Conservation (phyloP, 306 rosid species). For the Gleditsia sinensis region DNA sequence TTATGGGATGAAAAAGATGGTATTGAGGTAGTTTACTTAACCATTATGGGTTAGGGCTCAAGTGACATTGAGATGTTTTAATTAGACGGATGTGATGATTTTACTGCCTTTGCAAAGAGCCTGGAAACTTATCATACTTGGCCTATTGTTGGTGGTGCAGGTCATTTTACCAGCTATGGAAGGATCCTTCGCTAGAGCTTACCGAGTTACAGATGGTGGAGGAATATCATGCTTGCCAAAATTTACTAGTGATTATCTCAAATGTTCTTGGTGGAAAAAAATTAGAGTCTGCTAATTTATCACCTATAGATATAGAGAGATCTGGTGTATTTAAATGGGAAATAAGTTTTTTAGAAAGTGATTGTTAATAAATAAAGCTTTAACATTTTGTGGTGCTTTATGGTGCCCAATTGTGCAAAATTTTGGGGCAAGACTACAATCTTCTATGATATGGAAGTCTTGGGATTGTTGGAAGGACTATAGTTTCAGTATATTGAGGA, state of each 20-base stretch:
- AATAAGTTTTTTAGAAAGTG: slow-evolving; percentile 45
- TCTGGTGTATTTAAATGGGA: slow-evolving; percentile 69
- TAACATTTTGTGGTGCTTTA: background rate
- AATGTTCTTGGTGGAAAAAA: slow-evolving; percentile 55
- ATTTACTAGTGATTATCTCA: slow-evolving; percentile 55
- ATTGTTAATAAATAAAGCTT: background rate
- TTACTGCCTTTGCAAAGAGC: background rate
- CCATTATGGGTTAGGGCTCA: too few relatives aligned
- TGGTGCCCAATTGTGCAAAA: background rate
- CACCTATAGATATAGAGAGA: slow-evolving; percentile 50
- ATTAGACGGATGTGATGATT: background rate
- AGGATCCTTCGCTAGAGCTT: slow-evolving; percentile 50
- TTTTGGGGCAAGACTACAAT: too few relatives aligned
- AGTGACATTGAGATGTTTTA: too few relatives aligned
- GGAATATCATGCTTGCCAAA: slow-evolving; percentile 75
- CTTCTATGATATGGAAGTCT: too few relatives aligned
- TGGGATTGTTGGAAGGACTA: too few relatives aligned
- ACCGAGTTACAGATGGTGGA: slow-evolving; percentile 60
- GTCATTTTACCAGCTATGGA: slow-evolving; percentile 76
- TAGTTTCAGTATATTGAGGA: too few relatives aligned
- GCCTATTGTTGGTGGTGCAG: slow-evolving; percentile 41
- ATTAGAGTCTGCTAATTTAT: slow-evolving; percentile 44
- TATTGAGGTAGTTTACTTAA: too few relatives aligned
- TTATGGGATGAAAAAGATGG: too few relatives aligned
- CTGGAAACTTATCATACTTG: slow-evolving; percentile 14